These are phyloP conservation scores for Dacryopinax primogenitus DNA, from an alignment of 768 basidiomycete species.

Conservation along the genomic window DNA sequence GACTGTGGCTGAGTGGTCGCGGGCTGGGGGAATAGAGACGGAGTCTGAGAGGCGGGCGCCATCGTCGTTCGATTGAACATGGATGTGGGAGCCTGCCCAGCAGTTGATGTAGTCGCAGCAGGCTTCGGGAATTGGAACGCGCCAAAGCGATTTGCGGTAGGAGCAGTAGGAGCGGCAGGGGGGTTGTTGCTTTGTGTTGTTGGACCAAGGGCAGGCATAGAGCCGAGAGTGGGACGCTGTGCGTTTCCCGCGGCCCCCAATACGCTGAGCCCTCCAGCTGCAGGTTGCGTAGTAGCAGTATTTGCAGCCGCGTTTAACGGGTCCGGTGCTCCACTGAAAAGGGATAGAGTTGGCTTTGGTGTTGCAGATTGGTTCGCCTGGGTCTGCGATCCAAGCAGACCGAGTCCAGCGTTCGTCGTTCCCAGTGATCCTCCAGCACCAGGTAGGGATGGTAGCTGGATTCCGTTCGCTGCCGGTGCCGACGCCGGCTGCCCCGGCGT, in stretches of 20 bases:
- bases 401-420: neutral
- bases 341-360: neutral
- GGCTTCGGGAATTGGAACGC: neutral
- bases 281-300: neutral
- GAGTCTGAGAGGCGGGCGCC: neutral
- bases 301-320: too few species aligned
- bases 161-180: neutral
- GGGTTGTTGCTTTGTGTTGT: neutral
- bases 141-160: neutral
- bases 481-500: neutral
- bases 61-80: neutral
- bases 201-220: neutral
- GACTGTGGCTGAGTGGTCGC: neutral
- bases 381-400: neutral
- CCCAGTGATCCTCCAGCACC: neutral
- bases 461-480: neutral
- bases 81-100: neutral
- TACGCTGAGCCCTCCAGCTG: neutral
- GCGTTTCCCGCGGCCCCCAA: neutral
- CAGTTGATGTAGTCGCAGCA: neutral
- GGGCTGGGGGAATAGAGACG: neutral
- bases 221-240: neutral
- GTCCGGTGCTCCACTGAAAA: neutral
- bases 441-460: neutral
- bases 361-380: neutral